Percentiles rank a stretch among this genome's conserved stretches.
phyloP scores from a whole-genome alignment of 805 yeast genomes.

The Wickerhamiella kazuoi region DNA sequence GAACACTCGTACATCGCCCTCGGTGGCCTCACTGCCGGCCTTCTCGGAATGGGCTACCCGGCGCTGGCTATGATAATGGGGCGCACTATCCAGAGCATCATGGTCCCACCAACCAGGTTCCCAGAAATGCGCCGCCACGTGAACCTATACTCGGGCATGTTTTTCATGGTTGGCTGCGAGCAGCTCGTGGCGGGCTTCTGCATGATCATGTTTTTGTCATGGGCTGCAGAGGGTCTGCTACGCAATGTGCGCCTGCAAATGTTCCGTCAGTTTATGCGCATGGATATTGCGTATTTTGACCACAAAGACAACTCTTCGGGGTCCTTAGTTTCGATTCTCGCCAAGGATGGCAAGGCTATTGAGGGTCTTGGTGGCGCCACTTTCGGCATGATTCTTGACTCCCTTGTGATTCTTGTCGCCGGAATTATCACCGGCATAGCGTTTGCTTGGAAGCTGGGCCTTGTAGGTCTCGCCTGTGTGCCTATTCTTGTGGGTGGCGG shows the following conservation, averaged over 20 bases:
- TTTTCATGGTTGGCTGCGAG: constrained; percentile 22
- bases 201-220: constrained; percentile 14
- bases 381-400: constrained; percentile 23
- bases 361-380: constrained; percentile 27
- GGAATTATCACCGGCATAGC: constrained; percentile 25
- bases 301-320: constrained; percentile 23
- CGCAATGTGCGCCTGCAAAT: constrained; percentile 19
- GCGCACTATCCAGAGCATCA: constrained; percentile 20
- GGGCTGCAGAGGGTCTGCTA: constrained; percentile 20
- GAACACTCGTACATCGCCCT: constrained; percentile 14
- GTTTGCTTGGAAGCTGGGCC: constrained; percentile 25
- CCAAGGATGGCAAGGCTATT: constrained; percentile 25
- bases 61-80: constrained; percentile 24
- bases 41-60: constrained; percentile 24
- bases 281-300: constrained; percentile 24
- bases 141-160: constrained; percentile 21
- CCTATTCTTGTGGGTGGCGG: constrained; percentile 26
- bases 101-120: constrained; percentile 19
- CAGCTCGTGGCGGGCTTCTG: constrained; percentile 14
- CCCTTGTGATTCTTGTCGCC: constrained; percentile 22
- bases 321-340: constrained; percentile 22
- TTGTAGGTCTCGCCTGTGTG: constrained; percentile 24
- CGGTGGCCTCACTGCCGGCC: constrained; percentile 16
- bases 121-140: constrained; percentile 21
- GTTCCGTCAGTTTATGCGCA: constrained; percentile 21